Conservation (phyloP, 306 rosid genomes). For the Bauhinia variegata region DNA sequence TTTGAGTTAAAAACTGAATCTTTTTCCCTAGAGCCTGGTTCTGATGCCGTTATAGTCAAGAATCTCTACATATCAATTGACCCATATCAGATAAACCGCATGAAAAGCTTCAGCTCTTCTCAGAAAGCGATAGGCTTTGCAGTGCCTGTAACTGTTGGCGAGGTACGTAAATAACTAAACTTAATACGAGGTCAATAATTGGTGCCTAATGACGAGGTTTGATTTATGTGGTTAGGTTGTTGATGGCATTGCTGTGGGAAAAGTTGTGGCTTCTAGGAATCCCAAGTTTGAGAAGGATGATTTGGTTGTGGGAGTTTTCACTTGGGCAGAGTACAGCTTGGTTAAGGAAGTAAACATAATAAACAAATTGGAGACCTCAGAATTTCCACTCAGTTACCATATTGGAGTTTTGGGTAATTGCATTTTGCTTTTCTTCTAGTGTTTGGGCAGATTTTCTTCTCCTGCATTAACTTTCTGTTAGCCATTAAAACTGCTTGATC, state of each 20-base stretch:
- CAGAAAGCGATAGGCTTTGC: slow-evolving; percentile 42
- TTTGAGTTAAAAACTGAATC: slow-evolving; percentile 51
- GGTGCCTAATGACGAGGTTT: too few species aligned
- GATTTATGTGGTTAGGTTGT: slow-evolving; percentile 43
- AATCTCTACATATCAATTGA: slow-evolving; percentile 67
- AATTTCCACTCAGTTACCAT: slow-evolving; percentile 63
- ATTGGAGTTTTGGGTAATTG: slow-evolving; percentile 64
- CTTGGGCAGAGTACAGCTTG: slow-evolving; percentile 76
- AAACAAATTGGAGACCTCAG: slow-evolving; percentile 58
- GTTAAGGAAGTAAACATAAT: slow-evolving; percentile 51
- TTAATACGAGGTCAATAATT: too few species aligned
- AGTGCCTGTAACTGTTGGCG: slow-evolving; percentile 42
- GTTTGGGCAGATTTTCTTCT: too few species aligned
- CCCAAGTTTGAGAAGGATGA: slow-evolving; percentile 63
- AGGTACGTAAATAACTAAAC: slow-evolving; percentile 37
- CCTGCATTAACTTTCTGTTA: too few species aligned
- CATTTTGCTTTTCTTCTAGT: not conserved
- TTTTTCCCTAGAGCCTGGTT: slow-evolving; percentile 41
- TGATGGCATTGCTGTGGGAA: slow-evolving; percentile 56
- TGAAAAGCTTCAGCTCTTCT: slow-evolving; percentile 55
- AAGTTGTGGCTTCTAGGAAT: slow-evolving; percentile 65
- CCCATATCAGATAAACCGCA: slow-evolving; percentile 66
- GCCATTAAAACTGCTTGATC: too few species aligned
- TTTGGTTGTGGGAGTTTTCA: slow-evolving; percentile 61
- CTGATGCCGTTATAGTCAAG: slow-evolving; percentile 54